Base-by-base conservation (phyloP, 2,329 filamentous ascomycete genomes). In the Lecanosticta acicola region DNA sequence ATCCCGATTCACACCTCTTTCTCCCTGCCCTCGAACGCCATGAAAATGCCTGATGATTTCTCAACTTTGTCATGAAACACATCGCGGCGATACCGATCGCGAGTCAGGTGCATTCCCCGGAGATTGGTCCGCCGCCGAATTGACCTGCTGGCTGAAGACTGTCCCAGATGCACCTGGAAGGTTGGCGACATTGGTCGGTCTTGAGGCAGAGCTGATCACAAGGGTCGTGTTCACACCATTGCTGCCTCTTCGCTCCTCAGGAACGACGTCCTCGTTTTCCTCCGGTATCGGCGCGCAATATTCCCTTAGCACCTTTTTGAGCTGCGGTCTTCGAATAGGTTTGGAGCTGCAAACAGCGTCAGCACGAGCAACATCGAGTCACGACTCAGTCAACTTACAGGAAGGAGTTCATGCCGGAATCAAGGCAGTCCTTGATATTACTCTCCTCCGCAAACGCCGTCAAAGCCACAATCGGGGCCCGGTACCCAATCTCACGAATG, bases 321-420 rank as follows among this genome's bases (percentile, higher is more conserved):
- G 73, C 4, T 87, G 86, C 1, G 86, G 87, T 14, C 89, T 74
- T 38, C 87, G 78, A 52, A 95, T 94, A 0, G 79, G 80, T 64
- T 83, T 83, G 38, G 58, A 45, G 29, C 24, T 29, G 24, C 11
- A 11, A 5, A 29, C 5, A 29, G 11, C 8, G 16, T 2, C 7
- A 3, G 2, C 16, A 11, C 1, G 24, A 2, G 19, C 5, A 29
- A 11, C 24, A 29, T 7, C 11, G 24, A 5, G 11, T 29, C 7
- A 29, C n/a, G n/a, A n/a, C 13, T 3, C 2, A 42, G 45, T 41
- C 24, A 29, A 29, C 24, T 29, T 32, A 76, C 34, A 95, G 73
- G 65, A 95, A 95, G 69, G 89, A 88, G 60, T 95, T 81, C 90
- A 95, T 95, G 48, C 90, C 90, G 1, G 83, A 89, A 50, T 91